Base-by-base conservation (phyloP, 2,329 filamentous ascomycete genomes). In the Penicillium rolfsii region DNA sequence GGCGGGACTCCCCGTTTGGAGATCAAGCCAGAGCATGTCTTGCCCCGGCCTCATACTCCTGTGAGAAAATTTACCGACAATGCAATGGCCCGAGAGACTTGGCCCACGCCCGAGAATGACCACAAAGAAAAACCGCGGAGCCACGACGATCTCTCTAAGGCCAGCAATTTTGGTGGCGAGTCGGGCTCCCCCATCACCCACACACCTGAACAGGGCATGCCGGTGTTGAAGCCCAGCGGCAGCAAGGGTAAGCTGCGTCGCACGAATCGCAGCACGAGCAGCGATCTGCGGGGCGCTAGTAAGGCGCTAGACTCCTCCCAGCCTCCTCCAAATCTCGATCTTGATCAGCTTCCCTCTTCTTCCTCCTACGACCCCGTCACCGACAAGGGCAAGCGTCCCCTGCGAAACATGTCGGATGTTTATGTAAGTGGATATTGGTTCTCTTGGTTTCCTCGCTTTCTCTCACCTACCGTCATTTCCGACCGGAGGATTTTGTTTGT, bases 361-460 rank as follows among this genome's bases (percentile, higher is more conserved):
- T 84, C 83, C 69, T 83, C 80, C 70, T 85, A 87, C 81, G 89
- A 89, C 75, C 91, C 91, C 71, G 84, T 92, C 79, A 90, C 89
- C 78, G 93, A 94, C 81, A 91, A 93, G 84, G 90, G 91, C 82
- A 93, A 92, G 81, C 88, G 87, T 80, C 91, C 91, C 77, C 82
- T 89, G 75, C 89, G 87, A 82, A 90, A 89, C 80, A 97, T 97
- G 91, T 85, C 91, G 77, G 91, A 97, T 84, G 89, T 96, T 81
- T 97, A 91, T 82, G 93, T 97, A 86, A 89, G 92, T 90, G 57
- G 40, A 69, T 67, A 60, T 64, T 58, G 55, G 58, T 61, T 55
- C 61, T 26, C 61, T 58, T 14, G 4, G 12, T 36, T 36, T 2
- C 53, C 52, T 62, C 54, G 63, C 49, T 63, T 59, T 22, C 22